A percentile compares a stretch with the other conserved stretches of the same genome.
phyloP scores from a whole-genome alignment of 2,329 filamentous ascomycete genomes.

The Epichloe typhina region DNA sequence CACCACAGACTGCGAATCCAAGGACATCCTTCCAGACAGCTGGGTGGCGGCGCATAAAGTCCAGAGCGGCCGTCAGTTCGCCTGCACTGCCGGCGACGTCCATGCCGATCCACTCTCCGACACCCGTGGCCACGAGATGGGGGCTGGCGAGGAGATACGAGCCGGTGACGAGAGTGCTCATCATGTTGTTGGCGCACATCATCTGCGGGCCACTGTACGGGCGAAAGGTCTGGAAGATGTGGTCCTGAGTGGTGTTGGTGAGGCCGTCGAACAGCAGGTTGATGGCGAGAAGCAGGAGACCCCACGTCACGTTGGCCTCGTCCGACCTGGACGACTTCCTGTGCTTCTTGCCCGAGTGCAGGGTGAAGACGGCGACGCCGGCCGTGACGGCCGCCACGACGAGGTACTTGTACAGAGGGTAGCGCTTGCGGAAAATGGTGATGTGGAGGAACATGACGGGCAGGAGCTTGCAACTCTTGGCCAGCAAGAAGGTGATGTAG shows the following conservation, averaged over 20 bases:
- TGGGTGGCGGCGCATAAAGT: slow-evolving; percentile 70
- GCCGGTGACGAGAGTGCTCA: slow-evolving; percentile 66
- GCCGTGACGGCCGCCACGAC: slow-evolving; percentile 84
- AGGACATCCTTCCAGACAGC: slow-evolving; percentile 76
- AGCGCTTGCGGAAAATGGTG: slow-evolving; percentile 75
- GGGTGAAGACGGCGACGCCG: slow-evolving; percentile 88
- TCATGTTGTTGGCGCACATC: slow-evolving; percentile 96
- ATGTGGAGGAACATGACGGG: slow-evolving; percentile 96
- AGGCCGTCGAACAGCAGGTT: slow-evolving; percentile 93
- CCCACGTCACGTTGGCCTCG: slow-evolving; percentile 57
- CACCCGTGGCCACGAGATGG: slow-evolving; percentile 55
- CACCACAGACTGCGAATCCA: slow-evolving; percentile 80
- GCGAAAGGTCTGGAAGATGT: slow-evolving; percentile 71
- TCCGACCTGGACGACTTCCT: slow-evolving; percentile 30
- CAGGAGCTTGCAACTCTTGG: slow-evolving; percentile 97
- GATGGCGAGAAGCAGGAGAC: slow-evolving; percentile 68
- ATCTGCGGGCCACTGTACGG: slow-evolving; percentile 89
- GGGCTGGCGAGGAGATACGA: slow-evolving; percentile 67
- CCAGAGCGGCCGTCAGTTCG: slow-evolving; percentile 67
- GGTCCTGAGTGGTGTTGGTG: slow-evolving; percentile 92
- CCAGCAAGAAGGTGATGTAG: slow-evolving; percentile 94
- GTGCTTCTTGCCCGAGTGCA: slow-evolving; percentile 55
- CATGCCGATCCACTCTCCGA: slow-evolving; percentile 54
- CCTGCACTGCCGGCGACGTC: slow-evolving; percentile 50
- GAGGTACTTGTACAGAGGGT: slow-evolving; percentile 91